Conservation (phyloP, 2,329 filamentous ascomycete species). For the Cryphonectria parasitica region DNA sequence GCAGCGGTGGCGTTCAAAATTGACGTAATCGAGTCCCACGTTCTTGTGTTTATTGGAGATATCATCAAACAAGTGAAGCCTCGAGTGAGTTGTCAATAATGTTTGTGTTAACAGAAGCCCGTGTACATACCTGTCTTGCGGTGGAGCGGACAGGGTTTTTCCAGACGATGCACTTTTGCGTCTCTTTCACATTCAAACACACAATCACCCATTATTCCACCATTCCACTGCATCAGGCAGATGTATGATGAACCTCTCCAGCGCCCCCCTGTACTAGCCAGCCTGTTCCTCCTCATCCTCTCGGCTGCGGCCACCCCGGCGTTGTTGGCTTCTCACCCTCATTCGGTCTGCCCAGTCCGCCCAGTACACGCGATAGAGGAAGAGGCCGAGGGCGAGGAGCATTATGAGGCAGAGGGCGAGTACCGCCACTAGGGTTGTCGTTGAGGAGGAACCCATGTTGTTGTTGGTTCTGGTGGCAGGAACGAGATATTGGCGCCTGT, state of each 20-base stretch:
- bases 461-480: background rate
- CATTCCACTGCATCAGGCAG: background rate
- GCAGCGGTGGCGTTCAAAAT: background rate
- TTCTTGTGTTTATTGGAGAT: background rate
- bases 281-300: constrained; percentile 11
- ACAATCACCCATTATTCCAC: too few species aligned
- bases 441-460: background rate
- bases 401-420: constrained; percentile 6
- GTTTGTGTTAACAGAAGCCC: background rate
- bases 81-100: background rate
- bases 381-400: constrained; percentile 4
- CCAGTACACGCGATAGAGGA: constrained; percentile 15
- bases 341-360: constrained; percentile 1
- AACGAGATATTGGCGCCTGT: too few species aligned
- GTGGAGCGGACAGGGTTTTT: background rate
- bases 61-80: background rate
- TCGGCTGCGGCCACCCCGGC: background rate
- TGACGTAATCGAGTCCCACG: background rate
- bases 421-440: constrained; percentile 5
- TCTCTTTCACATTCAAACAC: background rate
- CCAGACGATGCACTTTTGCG: background rate
- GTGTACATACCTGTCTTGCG: background rate
- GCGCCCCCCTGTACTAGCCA: background rate
- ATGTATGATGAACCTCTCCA: background rate
- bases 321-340: background rate